These are phyloP conservation scores for Pleurotus tuoliensis DNA, from an alignment of 768 basidiomycete genomes.

Conservation along the genomic window DNA sequence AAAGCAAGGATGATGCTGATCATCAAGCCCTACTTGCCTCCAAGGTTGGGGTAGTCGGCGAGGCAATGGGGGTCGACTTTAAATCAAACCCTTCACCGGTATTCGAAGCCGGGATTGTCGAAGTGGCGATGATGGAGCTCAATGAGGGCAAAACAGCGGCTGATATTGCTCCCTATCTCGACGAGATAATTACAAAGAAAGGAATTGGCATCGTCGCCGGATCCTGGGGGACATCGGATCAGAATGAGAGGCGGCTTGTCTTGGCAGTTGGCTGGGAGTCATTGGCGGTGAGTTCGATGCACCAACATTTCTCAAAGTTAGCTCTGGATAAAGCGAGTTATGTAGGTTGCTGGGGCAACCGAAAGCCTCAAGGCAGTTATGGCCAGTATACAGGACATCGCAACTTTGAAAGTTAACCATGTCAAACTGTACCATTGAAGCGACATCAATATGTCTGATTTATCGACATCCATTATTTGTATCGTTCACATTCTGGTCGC, in stretches of 20 bases:
- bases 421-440: not conserved
- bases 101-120: not conserved
- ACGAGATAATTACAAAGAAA: not conserved
- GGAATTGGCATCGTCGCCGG: not conserved
- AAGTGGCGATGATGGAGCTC: not conserved
- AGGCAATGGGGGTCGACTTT: not conserved
- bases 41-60: not conserved
- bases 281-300: not conserved
- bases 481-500: too few species aligned
- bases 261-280: slow-evolving; percentile 3
- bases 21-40: not conserved
- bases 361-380: not conserved
- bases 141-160: not conserved
- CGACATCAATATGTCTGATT: too few species aligned
- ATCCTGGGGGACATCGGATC: not conserved
- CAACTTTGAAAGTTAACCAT: not conserved
- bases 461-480: too few species aligned
- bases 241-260: not conserved
- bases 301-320: not conserved
- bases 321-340: not conserved
- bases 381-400: not conserved
- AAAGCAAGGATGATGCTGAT: not conserved
- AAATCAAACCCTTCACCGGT: not conserved
- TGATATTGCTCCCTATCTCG: not conserved
- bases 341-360: not conserved